Evolutionary conservation across 768 basidiomycete genomes (phyloP), one percentile per base, ranked within the genome.

Genomic region (Suillus fuscotomentosus): DNA sequence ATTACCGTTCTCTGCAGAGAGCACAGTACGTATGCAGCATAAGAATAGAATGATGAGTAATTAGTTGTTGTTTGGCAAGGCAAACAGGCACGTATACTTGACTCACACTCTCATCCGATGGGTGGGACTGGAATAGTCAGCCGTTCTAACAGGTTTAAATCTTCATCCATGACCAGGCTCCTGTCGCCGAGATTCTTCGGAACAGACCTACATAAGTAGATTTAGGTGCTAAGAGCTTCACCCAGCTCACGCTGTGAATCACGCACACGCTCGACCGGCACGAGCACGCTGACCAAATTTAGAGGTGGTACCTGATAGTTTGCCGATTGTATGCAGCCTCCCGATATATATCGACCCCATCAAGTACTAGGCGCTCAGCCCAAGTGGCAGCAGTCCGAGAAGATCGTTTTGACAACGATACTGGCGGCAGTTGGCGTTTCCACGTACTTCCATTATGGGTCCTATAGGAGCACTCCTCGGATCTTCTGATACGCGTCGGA

Each of bases 401-500:
- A 42, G 39, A 41, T 59, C 17, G 24, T 42, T 59, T 59, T 59
- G 9, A 59, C 31, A 6, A 31, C 31, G 31, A 31, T 27, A 27
- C 24, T 20, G 17, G 11, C 39, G 17, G 11, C 39, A 2, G 47
- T 57, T 56, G 22, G 36, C 17, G 39, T 41, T 41, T 41, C n/a
- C 24, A 17, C 47, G 22, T 41, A 42, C 41, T 59, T 59, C 56
- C 56, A 57, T 57, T 24, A 57, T 57, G 24, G 38, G 57, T 41
- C 57, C 24, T 41, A 41, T 41, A 4, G 3, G 24, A 41, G 38
- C 8, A 17, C 27, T 59, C 24, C 39, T 27, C 39, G 15, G 56
- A 59, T 59, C 56, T 59, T 59, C 24, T 27, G 24, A 59, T 42
- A 20, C 24, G 24, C 41, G 27, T 31, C 57, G 57, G 57, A 27